Evolutionary conservation across 768 basidiomycete species (phyloP), one percentile per base, ranked within the genome.

Genomic region (Suillus ampliporus): DNA sequence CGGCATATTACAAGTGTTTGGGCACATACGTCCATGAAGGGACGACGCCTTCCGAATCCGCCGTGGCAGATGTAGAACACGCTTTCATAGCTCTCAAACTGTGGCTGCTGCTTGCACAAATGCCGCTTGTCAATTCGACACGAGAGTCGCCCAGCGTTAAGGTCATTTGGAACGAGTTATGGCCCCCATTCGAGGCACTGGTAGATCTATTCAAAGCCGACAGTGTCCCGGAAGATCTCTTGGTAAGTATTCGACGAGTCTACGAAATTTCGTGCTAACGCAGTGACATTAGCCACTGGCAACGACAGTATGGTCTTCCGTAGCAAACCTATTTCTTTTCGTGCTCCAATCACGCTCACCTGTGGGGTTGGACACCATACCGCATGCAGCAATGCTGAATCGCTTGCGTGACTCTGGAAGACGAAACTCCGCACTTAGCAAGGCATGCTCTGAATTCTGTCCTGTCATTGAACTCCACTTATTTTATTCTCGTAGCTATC

Each of bases 121-220:
- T 69, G 41, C 14, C 66, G 15, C 60, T 40, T 40, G 26, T 26
- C 46, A 41, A 44, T 4, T 19, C 31, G 6, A 34, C 31, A 9
- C 19, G 15, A 64, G 38, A 41, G 15, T 74, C 46, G 13, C 75
- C 77, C 2, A 61, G 62, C 50, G 61, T 52, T 21, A 19, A 73
- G 78, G 44, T 76, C 46, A 80, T 91, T 11, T 93, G 91, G 91
- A 91, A 90, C 68, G 88, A 90, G 67, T 71, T 93, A 9, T 93
- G 90, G 90, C 84, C 89, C 2, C 82, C 87, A 1, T 90, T 90
- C 60, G 88, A 88, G 65, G 74, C 74, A 14, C 77, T 90, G 40
- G 68, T 88, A 15, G 68, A 76, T 44, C 77, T 80, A 1, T 77
- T 89, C 43, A 85, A 87, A 65, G 71, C 67, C 4, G 86, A 86